Conservation (phyloP, 2,329 filamentous ascomycete species). For the Cladophialophora yegresii region DNA sequence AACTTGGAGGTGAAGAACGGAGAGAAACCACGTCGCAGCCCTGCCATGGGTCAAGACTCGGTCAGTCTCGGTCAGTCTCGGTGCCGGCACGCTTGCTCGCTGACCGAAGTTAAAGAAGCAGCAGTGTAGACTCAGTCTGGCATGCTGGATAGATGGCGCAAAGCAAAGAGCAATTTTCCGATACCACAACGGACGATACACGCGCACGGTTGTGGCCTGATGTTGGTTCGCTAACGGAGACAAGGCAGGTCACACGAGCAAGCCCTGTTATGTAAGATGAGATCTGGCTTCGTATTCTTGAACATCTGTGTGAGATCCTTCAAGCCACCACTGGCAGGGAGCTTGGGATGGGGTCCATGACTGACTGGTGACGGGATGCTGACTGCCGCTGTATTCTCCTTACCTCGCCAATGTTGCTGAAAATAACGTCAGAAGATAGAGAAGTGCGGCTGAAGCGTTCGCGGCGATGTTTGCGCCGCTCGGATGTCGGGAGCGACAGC, state of each 20-base stretch:
- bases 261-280: neutral
- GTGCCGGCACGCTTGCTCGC: neutral
- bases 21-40: neutral
- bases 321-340: neutral
- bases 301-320: neutral
- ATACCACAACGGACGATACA: neutral
- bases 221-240: neutral
- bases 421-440: neutral
- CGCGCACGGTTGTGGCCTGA: neutral
- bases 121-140: neutral
- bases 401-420: neutral
- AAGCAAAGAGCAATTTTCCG: neutral
- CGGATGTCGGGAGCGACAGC: slow-evolving; percentile 7
- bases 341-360: neutral
- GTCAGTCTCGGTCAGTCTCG: neutral
- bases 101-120: neutral
- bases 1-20: neutral
- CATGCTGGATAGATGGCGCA: neutral
- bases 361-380: neutral
- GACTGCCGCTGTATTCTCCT: neutral
- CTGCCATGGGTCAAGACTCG: neutral
- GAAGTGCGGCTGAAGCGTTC: neutral
- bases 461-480: neutral
- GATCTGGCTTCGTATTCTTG: neutral
- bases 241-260: slow-evolving; percentile 8